Base-by-base conservation (phyloP, 2,329 filamentous ascomycete genomes). In the Sporothrix euskadiensis region DNA sequence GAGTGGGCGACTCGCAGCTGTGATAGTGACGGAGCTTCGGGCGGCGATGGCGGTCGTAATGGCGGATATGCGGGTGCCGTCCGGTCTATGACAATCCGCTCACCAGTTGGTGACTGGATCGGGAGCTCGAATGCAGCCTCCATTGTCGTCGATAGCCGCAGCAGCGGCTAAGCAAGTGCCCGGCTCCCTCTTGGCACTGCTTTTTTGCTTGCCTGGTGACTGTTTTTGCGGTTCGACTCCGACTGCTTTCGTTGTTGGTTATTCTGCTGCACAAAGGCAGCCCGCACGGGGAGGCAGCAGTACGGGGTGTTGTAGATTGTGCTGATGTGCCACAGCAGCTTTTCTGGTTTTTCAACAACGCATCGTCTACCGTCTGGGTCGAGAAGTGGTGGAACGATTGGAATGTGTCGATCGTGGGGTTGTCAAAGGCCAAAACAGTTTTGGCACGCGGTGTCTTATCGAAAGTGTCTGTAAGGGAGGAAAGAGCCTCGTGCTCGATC, bases 111-210 rank as follows among this genome's bases (percentile, higher is more conserved):
- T 26, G 72, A 72, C 73, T 73, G 75, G 30, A 76, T 75, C 3
- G 76, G 74, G 26, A 78, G 77, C 61, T 77, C 78, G 71, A 77
- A 72, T 0, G 75, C 32, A 8, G 74, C 74, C 72, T 78, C 78
- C 78, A 79, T 69, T 19, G 66, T 69, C 47, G 66, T 56, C 66
- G 66, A 69, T 39, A 19, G 16, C 47, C 3, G 66, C 52, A 52
- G 47, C n/a, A 52, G 47, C 47, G n/a, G 47, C 19, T 52, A 19
- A 35, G 35, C 35, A 35, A 35, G 35, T 35, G 35, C 35, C 35
- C 35, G 35, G 47, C 47, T n/a, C 47, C n/a, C 69, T 44, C 32
- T 68, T 72, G 49, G n/a, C 35, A 35, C 72, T 56, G 30, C 73
- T 52, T 52, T 52, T 52, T 52, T 52, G 47, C 47, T 52, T 35